A percentile compares a stretch with the other conserved stretches of the same genome.
Conservation (phyloP, 2,329 filamentous ascomycete genomes). For the Penicillium sumatraense region DNA sequence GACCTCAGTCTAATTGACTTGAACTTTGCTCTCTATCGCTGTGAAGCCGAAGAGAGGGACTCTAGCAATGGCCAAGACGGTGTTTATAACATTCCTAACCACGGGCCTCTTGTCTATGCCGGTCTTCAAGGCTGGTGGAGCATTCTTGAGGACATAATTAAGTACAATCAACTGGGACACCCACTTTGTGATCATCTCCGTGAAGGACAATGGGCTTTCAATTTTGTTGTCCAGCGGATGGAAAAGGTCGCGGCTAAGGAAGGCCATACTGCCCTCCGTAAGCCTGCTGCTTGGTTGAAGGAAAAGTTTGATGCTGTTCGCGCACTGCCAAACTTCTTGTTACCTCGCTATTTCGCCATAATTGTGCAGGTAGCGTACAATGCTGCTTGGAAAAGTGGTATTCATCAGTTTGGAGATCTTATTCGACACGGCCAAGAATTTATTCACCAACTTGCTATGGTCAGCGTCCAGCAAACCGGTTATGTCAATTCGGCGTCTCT, state of each 20-base stretch:
- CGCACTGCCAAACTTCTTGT: conserved; percentile 81
- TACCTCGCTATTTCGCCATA: conserved; percentile 91
- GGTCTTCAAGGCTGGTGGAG: conserved; percentile 99
- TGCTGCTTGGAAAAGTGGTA: conserved; percentile 76
- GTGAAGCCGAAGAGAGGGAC: conserved; percentile 85
- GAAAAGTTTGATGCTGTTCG: conserved; percentile 86
- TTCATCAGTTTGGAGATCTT: conserved; percentile 78
- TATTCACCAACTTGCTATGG: conserved; percentile 83
- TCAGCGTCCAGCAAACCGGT: conserved; percentile 89
- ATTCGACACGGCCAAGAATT: conserved; percentile 85
- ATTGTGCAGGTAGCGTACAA: conserved; percentile 86
- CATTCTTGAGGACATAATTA: conserved; percentile 79
- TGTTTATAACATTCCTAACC: conserved; percentile 82
- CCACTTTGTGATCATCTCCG: conserved; percentile 91
- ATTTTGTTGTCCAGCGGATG: conserved; percentile 81
- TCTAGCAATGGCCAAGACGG: conserved; percentile 79
- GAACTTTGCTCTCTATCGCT: conserved; percentile 90
- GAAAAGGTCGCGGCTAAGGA: conserved; percentile 70
- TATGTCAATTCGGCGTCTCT: conserved; percentile 88
- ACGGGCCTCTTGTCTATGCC: conserved; percentile 87
- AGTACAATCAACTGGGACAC: conserved; percentile 88
- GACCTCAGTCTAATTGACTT: conserved; percentile 78
- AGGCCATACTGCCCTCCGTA: conserved; percentile 65
- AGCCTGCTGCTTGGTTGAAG: conserved; percentile 76
- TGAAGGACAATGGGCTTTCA: conserved; percentile 87